These are phyloP conservation scores for Aspergillus versicolor DNA, from an alignment of 2,329 filamentous ascomycete genomes.

Conservation along the genomic window DNA sequence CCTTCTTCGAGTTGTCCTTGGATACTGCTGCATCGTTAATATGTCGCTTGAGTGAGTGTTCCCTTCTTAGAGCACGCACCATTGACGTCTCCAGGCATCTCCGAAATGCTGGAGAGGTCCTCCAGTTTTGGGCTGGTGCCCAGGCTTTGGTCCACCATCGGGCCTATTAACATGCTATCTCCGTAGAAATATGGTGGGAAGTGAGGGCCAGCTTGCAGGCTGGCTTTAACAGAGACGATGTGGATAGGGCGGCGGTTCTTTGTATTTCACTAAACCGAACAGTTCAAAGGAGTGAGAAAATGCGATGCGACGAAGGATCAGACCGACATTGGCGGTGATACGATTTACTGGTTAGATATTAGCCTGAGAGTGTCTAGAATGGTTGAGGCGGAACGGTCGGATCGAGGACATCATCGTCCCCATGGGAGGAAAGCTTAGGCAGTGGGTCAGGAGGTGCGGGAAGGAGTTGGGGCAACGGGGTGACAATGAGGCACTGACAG, in stretches of 20 bases:
- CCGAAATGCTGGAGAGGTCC: conserved; percentile 43
- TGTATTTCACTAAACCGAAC: background rate
- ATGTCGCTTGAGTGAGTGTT: conserved; percentile 7
- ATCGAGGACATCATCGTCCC: background rate
- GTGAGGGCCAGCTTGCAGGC: background rate
- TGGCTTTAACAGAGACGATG: background rate
- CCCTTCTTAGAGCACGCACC: conserved; percentile 27
- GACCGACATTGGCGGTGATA: conserved; percentile 12
- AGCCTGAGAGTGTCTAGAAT: background rate
- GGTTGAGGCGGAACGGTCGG: background rate
- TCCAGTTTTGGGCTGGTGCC: conserved; percentile 36
- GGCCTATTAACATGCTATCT: conserved; percentile 35
- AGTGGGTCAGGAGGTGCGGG: conserved; percentile 4
- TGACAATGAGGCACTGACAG: background rate
- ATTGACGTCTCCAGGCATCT: conserved; percentile 37
- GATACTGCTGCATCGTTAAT: conserved; percentile 23
- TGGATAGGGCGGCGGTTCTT: background rate
- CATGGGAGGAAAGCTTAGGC: background rate
- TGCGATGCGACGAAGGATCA: conserved; percentile 1
- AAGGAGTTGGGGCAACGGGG: background rate
- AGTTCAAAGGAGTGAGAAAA: background rate
- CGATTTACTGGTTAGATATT: conserved; percentile 10
- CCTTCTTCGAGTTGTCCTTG: conserved; percentile 32
- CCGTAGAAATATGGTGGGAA: background rate
- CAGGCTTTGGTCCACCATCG: conserved; percentile 39